phyloP scores from a whole-genome alignment of 352 stramenopile species.

The Globisporangium parvum region DNA sequence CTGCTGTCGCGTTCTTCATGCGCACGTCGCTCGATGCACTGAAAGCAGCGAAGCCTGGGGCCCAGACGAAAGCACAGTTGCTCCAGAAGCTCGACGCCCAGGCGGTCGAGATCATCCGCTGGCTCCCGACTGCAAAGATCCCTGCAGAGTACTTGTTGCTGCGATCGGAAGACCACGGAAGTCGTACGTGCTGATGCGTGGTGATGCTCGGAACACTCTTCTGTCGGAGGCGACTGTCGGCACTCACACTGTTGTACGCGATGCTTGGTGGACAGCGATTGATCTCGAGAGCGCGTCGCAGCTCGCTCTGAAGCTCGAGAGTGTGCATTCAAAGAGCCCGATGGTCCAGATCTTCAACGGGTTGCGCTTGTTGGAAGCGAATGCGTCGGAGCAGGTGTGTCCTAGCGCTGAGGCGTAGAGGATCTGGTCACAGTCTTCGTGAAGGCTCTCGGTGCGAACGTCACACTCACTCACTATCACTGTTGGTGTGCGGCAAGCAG shows the following conservation, averaged over 20 bases:
- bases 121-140: slow-evolving; percentile 53
- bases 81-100: slow-evolving; percentile 47
- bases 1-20: slow-evolving; percentile 61
- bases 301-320: slow-evolving; percentile 23
- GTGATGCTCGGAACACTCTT: no score
- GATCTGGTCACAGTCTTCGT: no score
- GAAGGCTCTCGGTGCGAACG: no score
- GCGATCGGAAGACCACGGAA: slow-evolving; percentile 66
- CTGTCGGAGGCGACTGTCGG: no score
- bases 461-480: neutral
- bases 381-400: slow-evolving; percentile 26
- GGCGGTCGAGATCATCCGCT: slow-evolving; percentile 37
- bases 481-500: slow-evolving; percentile 16
- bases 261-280: slow-evolving; percentile 27
- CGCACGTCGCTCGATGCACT: slow-evolving; percentile 52
- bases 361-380: slow-evolving; percentile 17
- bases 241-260: neutral
- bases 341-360: slow-evolving; percentile 49
- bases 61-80: slow-evolving; percentile 33
- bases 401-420: neutral
- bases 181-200: slow-evolving; percentile 48
- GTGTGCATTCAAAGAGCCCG: slow-evolving; percentile 32
- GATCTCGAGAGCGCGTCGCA: slow-evolving; percentile 17
- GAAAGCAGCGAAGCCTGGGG: slow-evolving; percentile 22
- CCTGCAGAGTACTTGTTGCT: slow-evolving; percentile 63